Base-by-base conservation (phyloP, 2,329 filamentous ascomycete genomes). In the Anisogramma anomala region DNA sequence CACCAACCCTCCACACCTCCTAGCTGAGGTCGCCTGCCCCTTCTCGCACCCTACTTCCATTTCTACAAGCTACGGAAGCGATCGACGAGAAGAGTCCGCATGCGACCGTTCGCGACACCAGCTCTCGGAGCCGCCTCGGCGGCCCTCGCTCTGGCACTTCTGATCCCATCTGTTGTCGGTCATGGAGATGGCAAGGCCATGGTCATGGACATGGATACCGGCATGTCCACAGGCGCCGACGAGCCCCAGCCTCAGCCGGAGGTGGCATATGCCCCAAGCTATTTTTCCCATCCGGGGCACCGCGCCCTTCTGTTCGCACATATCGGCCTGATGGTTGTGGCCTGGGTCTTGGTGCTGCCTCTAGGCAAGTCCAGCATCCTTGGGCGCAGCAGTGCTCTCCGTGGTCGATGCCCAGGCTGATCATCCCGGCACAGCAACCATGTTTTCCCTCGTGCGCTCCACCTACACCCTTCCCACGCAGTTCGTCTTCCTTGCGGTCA, bases 401-500 rank as follows among this genome's bases (percentile, higher is more conserved):
- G 18, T 17, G 25, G 4, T 17, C 10, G 22, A 19, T 3, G 14
- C 18, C 17, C 18, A 14, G n/a, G 25, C 51, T 53, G 44, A 55
- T 31, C 13, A 17, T 9, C 35, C 6, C 3, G 25, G 30, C n/a
- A 27, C 52, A 91, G 85, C 77, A 49, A 79, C 94, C 36, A 85
- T 95, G 78, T 69, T 96, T 49, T 94, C 86, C 41, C 68, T 94
- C 48, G 81, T 82, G 26, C 77, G 75, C 46, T 95, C 88, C 32
- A 74, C 82, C 48, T 79, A 82, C 52, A 80, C 80, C 1, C 67
- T 94, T 2, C 66, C 71, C 1, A 61, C 69, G 1, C 88, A 94
- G 54, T 70, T 87, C 46, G 47, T 67, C 7, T 88, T 89, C 57
- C 58, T 83, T 32, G 62, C 68, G 1, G 57, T 70, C 26, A 85